phyloP scores from a whole-genome alignment of 2,329 filamentous ascomycete genomes.

The Metarhizium brunneum region DNA sequence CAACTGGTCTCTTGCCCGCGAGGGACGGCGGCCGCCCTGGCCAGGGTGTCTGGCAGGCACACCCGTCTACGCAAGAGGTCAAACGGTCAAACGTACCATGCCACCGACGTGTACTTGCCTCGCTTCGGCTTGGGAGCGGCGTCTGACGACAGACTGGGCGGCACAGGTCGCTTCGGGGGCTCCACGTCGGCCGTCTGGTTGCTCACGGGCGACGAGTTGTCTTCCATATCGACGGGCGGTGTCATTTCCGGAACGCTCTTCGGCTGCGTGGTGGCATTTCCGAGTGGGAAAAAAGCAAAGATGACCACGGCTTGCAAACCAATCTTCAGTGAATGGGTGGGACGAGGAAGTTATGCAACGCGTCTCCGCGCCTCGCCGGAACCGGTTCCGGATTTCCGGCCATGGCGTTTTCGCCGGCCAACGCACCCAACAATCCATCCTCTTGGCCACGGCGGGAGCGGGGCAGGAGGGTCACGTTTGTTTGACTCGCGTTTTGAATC shows the following conservation, averaged over 20 bases:
- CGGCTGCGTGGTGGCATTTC: neutral
- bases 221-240: neutral
- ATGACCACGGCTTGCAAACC: neutral
- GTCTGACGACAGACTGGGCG: neutral
- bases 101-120: conserved; percentile 27
- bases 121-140: conserved; percentile 16
- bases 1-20: too few species aligned
- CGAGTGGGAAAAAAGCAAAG: neutral
- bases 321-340: neutral
- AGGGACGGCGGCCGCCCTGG: too few species aligned
- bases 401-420: too few species aligned
- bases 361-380: neutral
- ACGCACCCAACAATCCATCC: too few species aligned
- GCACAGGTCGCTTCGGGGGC: conserved; percentile 6
- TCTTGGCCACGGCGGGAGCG: too few species aligned
- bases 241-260: neutral
- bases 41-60: too few species aligned
- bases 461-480: too few species aligned
- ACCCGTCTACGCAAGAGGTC: neutral
- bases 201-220: conserved; percentile 1
- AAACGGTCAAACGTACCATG: conserved; percentile 20
- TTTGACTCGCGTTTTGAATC: too few species aligned
- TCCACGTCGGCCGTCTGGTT: neutral
- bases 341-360: neutral
- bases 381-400: neutral